Percentiles rank a stretch among this genome's conserved stretches.
Conservation (phyloP, 2,329 filamentous ascomycete genomes). For the Fusarium euwallaceae region DNA sequence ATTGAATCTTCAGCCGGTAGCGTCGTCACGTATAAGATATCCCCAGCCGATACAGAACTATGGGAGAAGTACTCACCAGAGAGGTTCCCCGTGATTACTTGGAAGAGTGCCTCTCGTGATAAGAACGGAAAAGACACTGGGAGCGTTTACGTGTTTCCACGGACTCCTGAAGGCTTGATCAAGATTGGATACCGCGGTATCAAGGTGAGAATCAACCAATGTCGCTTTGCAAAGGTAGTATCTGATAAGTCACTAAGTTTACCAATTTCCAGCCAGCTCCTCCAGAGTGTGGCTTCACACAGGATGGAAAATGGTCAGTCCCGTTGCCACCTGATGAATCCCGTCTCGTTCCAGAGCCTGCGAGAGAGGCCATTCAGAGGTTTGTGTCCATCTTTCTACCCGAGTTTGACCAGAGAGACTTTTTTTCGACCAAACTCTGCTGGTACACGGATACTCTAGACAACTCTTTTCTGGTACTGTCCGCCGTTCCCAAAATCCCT, state of each 20-base stretch:
- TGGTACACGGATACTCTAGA: slow-evolving; percentile 4
- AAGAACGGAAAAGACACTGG: slow-evolving; percentile 10
- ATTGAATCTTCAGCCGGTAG: slow-evolving; percentile 3
- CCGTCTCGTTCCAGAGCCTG: neutral
- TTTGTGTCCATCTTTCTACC: neutral
- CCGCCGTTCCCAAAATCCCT: too few relatives aligned
- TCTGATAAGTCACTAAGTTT: neutral
- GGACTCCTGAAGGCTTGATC: slow-evolving; percentile 1
- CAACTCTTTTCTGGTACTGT: neutral
- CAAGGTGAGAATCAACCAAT: neutral
- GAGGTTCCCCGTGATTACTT: slow-evolving; percentile 6
- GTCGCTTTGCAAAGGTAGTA: too few relatives aligned
- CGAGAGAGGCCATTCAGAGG: neutral
- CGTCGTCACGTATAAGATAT: neutral
- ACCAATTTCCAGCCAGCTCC: slow-evolving; percentile 16
- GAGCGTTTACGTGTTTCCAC: slow-evolving; percentile 7
- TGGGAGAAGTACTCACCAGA: slow-evolving; percentile 3
- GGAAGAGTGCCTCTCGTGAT: slow-evolving; percentile 1
- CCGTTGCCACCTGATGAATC: neutral
- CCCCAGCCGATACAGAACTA: neutral
- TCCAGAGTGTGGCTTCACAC: neutral
- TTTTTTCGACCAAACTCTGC: neutral
- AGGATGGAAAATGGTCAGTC: slow-evolving; percentile 13
- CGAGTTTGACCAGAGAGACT: neutral
- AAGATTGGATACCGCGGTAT: slow-evolving; percentile 8